These are phyloP conservation scores for Arthrobotrys conoides DNA, from an alignment of 2,329 filamentous ascomycete genomes.

Conservation along the genomic window DNA sequence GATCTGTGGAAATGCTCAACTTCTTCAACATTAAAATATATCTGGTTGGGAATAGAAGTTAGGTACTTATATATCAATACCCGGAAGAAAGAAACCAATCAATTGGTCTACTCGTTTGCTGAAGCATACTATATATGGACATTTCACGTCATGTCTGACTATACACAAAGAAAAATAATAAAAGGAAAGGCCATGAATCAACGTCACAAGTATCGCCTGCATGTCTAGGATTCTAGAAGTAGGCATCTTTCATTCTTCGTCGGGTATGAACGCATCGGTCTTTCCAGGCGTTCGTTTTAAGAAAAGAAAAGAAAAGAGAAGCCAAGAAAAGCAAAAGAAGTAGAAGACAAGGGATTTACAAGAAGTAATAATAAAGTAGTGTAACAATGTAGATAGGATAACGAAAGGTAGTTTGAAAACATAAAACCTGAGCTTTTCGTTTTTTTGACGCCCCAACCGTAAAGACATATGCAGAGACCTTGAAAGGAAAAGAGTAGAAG, in stretches of 20 bases:
- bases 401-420: conserved; percentile 29
- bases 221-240: conserved; percentile 12
- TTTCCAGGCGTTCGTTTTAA: conserved; percentile 14
- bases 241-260: conserved; percentile 21
- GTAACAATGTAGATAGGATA: conserved; percentile 17
- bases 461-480: conserved; percentile 54
- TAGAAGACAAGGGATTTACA: conserved; percentile 33
- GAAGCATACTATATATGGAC: conserved; percentile 15
- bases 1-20: too few relatives aligned
- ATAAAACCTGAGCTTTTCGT: conserved; percentile 55
- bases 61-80: too few relatives aligned
- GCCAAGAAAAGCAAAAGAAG: conserved; percentile 3
- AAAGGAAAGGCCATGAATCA: not conserved
- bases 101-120: conserved; percentile 6
- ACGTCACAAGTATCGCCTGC: conserved; percentile 23
- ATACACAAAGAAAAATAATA: conserved; percentile 2
- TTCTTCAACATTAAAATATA: too few relatives aligned
- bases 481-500: conserved; percentile 26
- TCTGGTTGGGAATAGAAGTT: too few relatives aligned
- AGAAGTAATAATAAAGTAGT: conserved; percentile 22
- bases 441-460: conserved; percentile 60
- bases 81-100: not conserved
- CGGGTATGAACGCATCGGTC: not conserved
- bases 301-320: conserved; percentile 10
- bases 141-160: not conserved